Evolutionary conservation across 2,329 filamentous ascomycete genomes (phyloP), one percentile per base, ranked within the genome.

Genomic region (Cladosporium colombiae): DNA sequence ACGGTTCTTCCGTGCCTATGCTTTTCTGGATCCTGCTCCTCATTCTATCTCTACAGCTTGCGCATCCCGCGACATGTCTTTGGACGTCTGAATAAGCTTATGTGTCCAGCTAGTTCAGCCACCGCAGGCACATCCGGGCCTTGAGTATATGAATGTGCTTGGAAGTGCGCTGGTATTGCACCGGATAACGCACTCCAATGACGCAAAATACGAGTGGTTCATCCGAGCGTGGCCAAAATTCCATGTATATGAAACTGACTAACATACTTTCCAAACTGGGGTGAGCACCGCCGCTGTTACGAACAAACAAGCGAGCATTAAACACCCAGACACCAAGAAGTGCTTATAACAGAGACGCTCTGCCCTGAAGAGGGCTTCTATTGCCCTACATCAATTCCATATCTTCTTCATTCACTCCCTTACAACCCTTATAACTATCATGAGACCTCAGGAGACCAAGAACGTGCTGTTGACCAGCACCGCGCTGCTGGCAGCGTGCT

Each of bases 381-480:
- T 46, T 63, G 61, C 61, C 61, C 61, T 63, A 56, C 25, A 56
- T 37, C 56, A 59, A 16, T 21, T 44, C 25, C 35, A 25, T 31
- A 11, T 31, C 31, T 29, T 8, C 40, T 44, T 56, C 49, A 18
- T 44, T 33, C 27, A 35, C 49, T 35, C 56, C 14, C 46, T 56
- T 37, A 62, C 27, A 31, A 53, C 58, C 65, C 25, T 52, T 40
- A 35, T 53, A 40, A 25, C 56, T 16, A 52, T 53, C 62, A 67
- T 67, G 65, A 65, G 53, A 35, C 14, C 35, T 46, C 55, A 52
- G 31, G 37, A 58, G n/a, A 37, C 37, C 53, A 65, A 60, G 35
- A 62, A 55, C 29, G 61, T 46, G 61, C 61, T 63, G 61, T 63
- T 63, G 61, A 63, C 61, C 61, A 35, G 61, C 62, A 46, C 56